These are phyloP conservation scores for Aspergillus ochraceoroseus DNA, from an alignment of 2,329 filamentous ascomycete species.

Conservation along the genomic window DNA sequence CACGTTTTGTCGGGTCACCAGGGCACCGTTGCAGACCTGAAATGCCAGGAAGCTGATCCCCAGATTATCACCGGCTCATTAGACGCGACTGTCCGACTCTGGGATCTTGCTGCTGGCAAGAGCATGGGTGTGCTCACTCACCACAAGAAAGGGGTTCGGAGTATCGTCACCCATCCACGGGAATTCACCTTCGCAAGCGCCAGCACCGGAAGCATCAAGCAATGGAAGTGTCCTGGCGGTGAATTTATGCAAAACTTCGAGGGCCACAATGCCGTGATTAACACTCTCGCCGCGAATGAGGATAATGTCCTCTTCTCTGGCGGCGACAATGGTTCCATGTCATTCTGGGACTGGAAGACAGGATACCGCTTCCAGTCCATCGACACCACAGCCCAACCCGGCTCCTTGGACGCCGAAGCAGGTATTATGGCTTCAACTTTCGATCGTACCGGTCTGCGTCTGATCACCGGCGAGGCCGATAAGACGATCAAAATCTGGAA, in stretches of 20 bases:
- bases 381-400: conserved; percentile 89
- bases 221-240: conserved; percentile 98
- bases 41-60: conserved; percentile 93
- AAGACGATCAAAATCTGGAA: conserved; percentile 99
- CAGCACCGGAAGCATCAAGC: conserved; percentile 91
- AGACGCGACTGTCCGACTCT: conserved; percentile 83
- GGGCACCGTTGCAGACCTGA: conserved; percentile 79
- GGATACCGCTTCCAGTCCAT: conserved; percentile 85
- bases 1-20: conserved; percentile 91
- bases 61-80: conserved; percentile 93
- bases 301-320: conserved; percentile 94
- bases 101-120: conserved; percentile 95
- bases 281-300: conserved; percentile 86
- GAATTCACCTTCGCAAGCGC: conserved; percentile 96
- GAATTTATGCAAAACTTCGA: conserved; percentile 99
- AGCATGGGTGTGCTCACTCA: conserved; percentile 94
- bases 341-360: conserved; percentile 99
- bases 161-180: conserved; percentile 74
- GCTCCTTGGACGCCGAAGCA: conserved; percentile 86
- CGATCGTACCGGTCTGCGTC: conserved; percentile 76
- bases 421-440: conserved; percentile 94
- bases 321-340: conserved; percentile 91
- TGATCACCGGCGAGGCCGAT: conserved; percentile 93
- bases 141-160: conserved; percentile 94
- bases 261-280: conserved; percentile 93